Conservation (phyloP, 2,329 filamentous ascomycete genomes). For the Coniella vitis region DNA sequence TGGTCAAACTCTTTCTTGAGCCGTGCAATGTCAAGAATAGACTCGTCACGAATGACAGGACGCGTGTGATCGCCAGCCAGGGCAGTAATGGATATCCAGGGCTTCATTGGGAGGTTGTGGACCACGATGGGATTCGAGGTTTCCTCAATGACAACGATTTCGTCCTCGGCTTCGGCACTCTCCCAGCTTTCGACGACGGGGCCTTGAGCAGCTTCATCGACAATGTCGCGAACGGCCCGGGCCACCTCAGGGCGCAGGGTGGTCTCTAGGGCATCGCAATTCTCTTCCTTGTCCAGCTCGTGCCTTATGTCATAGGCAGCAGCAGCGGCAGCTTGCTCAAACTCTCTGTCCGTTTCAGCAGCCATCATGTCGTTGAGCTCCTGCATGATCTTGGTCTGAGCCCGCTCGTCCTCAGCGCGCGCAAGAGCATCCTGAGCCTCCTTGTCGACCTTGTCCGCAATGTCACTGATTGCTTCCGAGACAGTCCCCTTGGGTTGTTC, state of each 20-base stretch:
- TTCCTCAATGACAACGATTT: slow-evolving; percentile 58
- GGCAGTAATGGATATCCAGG: slow-evolving; percentile 86
- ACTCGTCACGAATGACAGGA: slow-evolving; percentile 65
- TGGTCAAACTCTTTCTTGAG: slow-evolving; percentile 98
- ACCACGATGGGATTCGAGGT: slow-evolving; percentile 64
- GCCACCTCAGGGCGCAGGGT: slow-evolving; percentile 44
- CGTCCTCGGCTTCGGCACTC: slow-evolving; percentile 69
- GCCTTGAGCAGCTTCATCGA: slow-evolving; percentile 52
- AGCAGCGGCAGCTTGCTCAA: slow-evolving; percentile 41
- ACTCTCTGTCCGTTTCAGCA: slow-evolving; percentile 47
- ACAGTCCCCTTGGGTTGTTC: slow-evolving; percentile 55
- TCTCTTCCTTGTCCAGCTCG: slow-evolving; percentile 48
- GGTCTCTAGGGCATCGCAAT: slow-evolving; percentile 46
- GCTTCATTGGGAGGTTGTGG: slow-evolving; percentile 94
- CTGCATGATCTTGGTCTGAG: slow-evolving; percentile 40
- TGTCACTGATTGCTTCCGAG: slow-evolving; percentile 59
- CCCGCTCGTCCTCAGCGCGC: slow-evolving; percentile 44
- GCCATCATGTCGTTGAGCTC: slow-evolving; percentile 43
- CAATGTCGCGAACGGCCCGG: slow-evolving; percentile 40
- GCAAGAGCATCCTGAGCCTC: slow-evolving; percentile 60
- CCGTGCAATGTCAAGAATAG: slow-evolving; percentile 85
- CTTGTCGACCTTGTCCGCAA: slow-evolving; percentile 47
- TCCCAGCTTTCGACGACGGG: slow-evolving; percentile 84
- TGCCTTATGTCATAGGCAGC: slow-evolving; percentile 44
- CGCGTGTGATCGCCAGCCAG: slow-evolving; percentile 47